Conservation (phyloP, 345 rosid species). For the Dimocarpus longan region DNA sequence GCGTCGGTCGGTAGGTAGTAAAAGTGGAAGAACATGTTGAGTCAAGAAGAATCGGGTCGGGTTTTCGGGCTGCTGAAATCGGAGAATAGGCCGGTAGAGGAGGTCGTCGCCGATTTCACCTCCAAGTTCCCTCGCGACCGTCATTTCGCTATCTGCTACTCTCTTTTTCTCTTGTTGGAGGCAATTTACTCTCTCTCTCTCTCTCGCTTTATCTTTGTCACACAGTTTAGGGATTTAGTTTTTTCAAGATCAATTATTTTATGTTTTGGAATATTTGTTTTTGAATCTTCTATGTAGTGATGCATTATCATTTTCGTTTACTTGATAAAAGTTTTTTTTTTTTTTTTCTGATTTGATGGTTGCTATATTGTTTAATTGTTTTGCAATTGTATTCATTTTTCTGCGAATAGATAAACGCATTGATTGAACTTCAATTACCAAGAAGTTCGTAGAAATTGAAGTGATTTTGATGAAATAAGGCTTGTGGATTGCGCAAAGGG, state of each 20-base stretch:
- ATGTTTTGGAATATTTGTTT: too few species aligned
- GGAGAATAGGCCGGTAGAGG: slow-evolving; percentile 57
- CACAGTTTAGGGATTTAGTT: slow-evolving; percentile 14
- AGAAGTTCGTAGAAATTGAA: background rate
- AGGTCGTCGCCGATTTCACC: slow-evolving; percentile 57
- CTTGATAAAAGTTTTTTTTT: too few species aligned
- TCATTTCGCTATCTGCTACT: slow-evolving; percentile 51
- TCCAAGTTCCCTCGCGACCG: slow-evolving; percentile 49
- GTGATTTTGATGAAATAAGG: background rate
- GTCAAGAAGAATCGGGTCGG: slow-evolving; percentile 52
- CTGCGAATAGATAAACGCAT: background rate
- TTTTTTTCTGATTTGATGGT: background rate
- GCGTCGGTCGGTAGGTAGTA: background rate
- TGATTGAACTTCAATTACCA: background rate
- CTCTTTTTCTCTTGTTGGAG: slow-evolving; percentile 63
- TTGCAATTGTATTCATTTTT: background rate
- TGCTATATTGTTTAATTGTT: background rate
- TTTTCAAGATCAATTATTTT: background rate
- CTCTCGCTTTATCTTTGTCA: background rate
- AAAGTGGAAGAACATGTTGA: slow-evolving; percentile 31
- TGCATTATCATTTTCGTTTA: too few species aligned
- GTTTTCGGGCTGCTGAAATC: slow-evolving; percentile 49
- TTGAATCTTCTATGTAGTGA: too few species aligned
- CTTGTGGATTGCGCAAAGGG: background rate
- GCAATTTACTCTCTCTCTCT: slow-evolving; percentile 25